These are phyloP conservation scores for Saxispiralis lemnorum DNA, from an alignment of 495 filamentous ascomycete genomes.

Conservation along the genomic window DNA sequence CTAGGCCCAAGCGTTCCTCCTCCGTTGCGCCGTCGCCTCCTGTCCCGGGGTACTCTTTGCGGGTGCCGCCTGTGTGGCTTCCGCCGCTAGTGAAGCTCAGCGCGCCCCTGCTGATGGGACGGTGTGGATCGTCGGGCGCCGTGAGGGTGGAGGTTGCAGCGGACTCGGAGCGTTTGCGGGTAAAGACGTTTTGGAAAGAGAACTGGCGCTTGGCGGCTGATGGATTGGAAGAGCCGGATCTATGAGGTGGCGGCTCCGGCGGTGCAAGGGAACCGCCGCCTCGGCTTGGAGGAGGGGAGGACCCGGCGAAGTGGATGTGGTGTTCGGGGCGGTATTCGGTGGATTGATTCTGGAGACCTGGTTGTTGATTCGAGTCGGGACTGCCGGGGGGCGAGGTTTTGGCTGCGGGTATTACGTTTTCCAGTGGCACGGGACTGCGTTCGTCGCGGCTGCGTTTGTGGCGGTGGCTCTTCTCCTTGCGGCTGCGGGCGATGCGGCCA, in stretches of 20 bases:
- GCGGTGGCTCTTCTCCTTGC: neutral
- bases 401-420: neutral
- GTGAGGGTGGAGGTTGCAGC: neutral
- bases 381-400: neutral
- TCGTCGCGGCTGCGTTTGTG: neutral
- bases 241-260: slow-evolving; percentile 22
- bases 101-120: slow-evolving; percentile 23
- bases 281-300: slow-evolving; percentile 16
- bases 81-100: slow-evolving; percentile 26
- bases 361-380: neutral
- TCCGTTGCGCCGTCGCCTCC: slow-evolving; percentile 46
- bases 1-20: slow-evolving; percentile 75
- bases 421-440: slow-evolving; percentile 12
- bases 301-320: slow-evolving; percentile 30
- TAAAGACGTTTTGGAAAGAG: slow-evolving; percentile 73
- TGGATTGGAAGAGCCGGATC: slow-evolving; percentile 31
- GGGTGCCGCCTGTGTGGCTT: neutral
- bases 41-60: slow-evolving; percentile 13
- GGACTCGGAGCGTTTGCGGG: slow-evolving; percentile 11
- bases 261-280: slow-evolving; percentile 16
- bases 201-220: slow-evolving; percentile 49
- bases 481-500: slow-evolving; percentile 7
- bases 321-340: slow-evolving; percentile 19
- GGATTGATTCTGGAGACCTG: slow-evolving; percentile 2
- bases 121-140: neutral